A percentile compares a stretch with the other conserved stretches of the same genome.
Evolutionary conservation across 345 rosid genomes (phyloP).

Genomic region (Melastoma malabathricum): DNA sequence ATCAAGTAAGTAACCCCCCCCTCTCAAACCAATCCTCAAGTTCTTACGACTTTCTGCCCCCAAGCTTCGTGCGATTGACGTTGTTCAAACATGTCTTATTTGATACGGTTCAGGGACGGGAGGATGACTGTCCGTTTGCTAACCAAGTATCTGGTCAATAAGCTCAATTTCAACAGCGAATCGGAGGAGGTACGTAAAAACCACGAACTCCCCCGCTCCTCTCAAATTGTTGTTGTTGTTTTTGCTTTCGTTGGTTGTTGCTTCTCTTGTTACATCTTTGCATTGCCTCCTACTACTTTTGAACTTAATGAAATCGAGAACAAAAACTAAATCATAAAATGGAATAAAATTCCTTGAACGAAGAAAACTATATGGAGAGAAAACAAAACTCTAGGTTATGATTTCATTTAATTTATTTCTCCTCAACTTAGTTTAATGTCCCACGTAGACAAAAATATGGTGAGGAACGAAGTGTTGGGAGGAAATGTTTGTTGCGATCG

Average conservation of each 20-base stretch:
- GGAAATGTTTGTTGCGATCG: conserved; percentile 11
- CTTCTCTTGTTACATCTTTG: too few relatives aligned
- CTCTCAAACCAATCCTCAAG: conserved; percentile 1
- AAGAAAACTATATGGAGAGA: too few relatives aligned
- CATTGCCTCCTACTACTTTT: too few relatives aligned
- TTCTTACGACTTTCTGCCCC: neutral
- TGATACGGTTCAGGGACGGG: conserved; percentile 42
- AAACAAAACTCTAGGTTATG: conserved; percentile 8
- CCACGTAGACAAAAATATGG: too few relatives aligned
- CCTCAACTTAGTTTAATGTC: too few relatives aligned
- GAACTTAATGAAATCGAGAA: too few relatives aligned
- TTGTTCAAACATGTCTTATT: neutral
- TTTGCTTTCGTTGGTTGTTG: too few relatives aligned
- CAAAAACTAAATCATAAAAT: too few relatives aligned
- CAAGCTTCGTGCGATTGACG: too few relatives aligned
- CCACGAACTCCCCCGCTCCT: conserved; percentile 6
- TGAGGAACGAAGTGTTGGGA: too few relatives aligned
- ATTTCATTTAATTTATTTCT: too few relatives aligned
- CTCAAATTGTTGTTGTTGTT: neutral
- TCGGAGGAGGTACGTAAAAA: conserved; percentile 75
- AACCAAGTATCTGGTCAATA: conserved; percentile 84
- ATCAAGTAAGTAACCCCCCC: conserved; percentile 53
- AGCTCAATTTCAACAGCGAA: conserved; percentile 78
- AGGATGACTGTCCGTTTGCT: conserved; percentile 82
- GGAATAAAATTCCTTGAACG: too few relatives aligned